These are phyloP conservation scores for Pichia ethanolica DNA, from an alignment of 805 yeast species.

Conservation along the genomic window DNA sequence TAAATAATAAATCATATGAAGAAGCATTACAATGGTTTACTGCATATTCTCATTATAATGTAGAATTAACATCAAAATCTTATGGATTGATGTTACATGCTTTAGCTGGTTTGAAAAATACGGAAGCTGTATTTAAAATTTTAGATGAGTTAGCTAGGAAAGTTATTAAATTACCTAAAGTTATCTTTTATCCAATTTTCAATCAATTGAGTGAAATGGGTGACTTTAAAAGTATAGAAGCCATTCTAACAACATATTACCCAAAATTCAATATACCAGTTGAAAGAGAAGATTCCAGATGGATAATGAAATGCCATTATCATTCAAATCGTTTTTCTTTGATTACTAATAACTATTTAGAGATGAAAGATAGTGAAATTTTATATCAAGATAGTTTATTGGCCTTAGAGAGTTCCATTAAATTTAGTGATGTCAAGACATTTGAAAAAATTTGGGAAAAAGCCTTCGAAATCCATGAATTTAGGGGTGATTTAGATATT, in stretches of 20 bases:
- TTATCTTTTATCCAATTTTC: slow-evolving; percentile 16
- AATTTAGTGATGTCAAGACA: slow-evolving; percentile 9
- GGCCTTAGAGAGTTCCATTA: slow-evolving; percentile 20
- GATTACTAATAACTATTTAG: slow-evolving; percentile 15
- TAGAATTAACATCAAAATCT: slow-evolving; percentile 23
- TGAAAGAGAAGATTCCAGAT: slow-evolving; percentile 14
- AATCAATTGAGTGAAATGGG: slow-evolving; percentile 16
- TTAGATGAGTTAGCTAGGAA: slow-evolving; percentile 21
- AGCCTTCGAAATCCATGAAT: slow-evolving; percentile 6
- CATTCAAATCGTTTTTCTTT: slow-evolving; percentile 18
- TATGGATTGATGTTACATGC: slow-evolving; percentile 30
- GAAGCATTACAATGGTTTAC: slow-evolving; percentile 32
- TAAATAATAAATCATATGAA: slow-evolving; percentile 30
- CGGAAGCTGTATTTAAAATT: slow-evolving; percentile 28
- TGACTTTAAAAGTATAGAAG: slow-evolving; percentile 21
- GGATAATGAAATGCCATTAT: slow-evolving; percentile 21
- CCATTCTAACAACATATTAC: slow-evolving; percentile 16
- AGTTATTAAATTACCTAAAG: slow-evolving; percentile 8
- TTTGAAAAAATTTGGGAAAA: slow-evolving; percentile 20
- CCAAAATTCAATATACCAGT: slow-evolving; percentile 19
- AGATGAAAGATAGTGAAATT: slow-evolving; percentile 4
- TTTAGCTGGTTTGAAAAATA: slow-evolving; percentile 31
- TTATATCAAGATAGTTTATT: slow-evolving; percentile 13
- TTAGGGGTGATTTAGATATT: slow-evolving; percentile 8
- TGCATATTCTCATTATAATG: slow-evolving; percentile 26